These are phyloP conservation scores for Colletotrichum sp. DNA, from an alignment of 2,329 filamentous ascomycete genomes.

Conservation along the genomic window DNA sequence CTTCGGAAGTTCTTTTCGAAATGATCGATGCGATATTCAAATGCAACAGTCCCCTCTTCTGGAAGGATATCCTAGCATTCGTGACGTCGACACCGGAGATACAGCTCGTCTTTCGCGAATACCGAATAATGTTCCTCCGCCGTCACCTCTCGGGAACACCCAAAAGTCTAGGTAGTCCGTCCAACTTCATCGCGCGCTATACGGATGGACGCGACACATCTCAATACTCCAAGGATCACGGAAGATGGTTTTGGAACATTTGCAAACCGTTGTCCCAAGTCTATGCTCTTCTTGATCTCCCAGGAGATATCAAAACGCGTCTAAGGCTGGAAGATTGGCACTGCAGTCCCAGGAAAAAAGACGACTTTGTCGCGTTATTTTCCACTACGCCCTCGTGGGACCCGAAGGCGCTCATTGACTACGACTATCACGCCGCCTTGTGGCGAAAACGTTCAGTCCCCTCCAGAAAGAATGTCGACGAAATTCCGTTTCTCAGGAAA, in stretches of 20 bases:
- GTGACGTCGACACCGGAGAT: not conserved
- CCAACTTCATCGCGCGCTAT: not conserved
- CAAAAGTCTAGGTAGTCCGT: not conserved
- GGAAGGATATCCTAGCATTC: not conserved
- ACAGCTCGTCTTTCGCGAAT: not conserved
- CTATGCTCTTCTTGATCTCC: not conserved
- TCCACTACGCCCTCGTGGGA: not conserved
- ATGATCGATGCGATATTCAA: not conserved
- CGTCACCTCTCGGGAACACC: not conserved
- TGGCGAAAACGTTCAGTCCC: rapidly evolving
- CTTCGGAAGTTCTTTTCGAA: not conserved
- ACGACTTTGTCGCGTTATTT: not conserved
- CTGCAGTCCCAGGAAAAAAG: not conserved
- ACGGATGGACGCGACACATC: not conserved
- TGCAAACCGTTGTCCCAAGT: not conserved
- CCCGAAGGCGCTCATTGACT: not conserved
- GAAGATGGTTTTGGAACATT: not conserved
- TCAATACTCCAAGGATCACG: not conserved
- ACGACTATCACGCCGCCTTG: not conserved
- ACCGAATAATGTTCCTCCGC: not conserved
- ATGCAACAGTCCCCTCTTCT: not conserved
- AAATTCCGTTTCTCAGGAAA: not conserved
- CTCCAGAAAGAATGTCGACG: not conserved
- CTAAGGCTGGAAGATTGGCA: not conserved
- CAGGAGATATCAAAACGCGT: not conserved